Evolutionary conservation across 2,329 filamentous ascomycete species (phyloP).

Genomic region (Monosporascus sp.): DNA sequence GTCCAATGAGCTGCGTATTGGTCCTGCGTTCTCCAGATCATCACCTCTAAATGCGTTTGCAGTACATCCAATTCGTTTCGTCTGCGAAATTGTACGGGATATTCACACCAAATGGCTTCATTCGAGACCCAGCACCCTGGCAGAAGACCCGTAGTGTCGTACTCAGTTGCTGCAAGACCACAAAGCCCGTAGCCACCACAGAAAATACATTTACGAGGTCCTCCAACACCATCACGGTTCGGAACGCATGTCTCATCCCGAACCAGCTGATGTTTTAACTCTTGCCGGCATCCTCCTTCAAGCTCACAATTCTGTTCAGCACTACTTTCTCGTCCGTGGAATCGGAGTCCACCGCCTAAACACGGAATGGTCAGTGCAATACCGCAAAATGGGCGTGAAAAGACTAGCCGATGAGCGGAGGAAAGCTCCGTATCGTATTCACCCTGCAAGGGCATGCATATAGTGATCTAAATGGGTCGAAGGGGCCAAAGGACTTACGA

Average conservation of each 20-base stretch:
- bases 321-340: conserved; percentile 75
- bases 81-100: too few species aligned
- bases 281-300: conserved; percentile 85
- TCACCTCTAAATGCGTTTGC: too few species aligned
- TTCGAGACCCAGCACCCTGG: not conserved
- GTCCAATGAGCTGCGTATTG: not conserved
- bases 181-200: too few species aligned
- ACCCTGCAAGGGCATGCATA: too few species aligned
- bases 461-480: not conserved
- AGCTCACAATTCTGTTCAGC: conserved; percentile 83
- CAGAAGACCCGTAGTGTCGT: not conserved
- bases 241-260: too few species aligned
- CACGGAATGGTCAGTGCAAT: conserved; percentile 7
- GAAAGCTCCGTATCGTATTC: too few species aligned
- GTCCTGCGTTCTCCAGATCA: too few species aligned
- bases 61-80: too few species aligned
- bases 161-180: not conserved
- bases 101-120: not conserved
- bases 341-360: conserved; percentile 67
- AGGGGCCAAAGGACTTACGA: conserved; percentile 41
- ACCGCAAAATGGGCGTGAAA: too few species aligned
- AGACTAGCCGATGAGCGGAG: not conserved
- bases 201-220: too few species aligned
- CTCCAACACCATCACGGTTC: too few species aligned
- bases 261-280: conserved; percentile 13